Evolutionary conservation across 345 rosid genomes (phyloP), one percentile per base, ranked within the genome.

Genomic region (Kernera saxatilis): DNA sequence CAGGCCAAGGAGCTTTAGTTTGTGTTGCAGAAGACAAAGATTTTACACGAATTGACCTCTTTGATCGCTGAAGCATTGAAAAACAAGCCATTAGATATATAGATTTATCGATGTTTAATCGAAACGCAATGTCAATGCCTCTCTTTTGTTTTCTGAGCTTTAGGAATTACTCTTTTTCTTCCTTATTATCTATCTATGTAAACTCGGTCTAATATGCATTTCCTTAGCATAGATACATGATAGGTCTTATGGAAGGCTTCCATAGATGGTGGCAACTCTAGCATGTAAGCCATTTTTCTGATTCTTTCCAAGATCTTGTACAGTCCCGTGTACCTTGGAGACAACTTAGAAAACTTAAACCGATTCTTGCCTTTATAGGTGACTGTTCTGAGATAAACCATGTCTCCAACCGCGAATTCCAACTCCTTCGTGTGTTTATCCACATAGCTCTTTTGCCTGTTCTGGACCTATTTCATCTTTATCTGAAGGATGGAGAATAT

Each of bases 11-110:
- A 77, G 5, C 5, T 71, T 3, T 64, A 77, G 0, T 70, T 32
- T 71, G 58, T 60, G 32, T 1, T 66, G 52, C 35, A 58, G 45
- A 77, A 77, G 72, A 27, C 63, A 0, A 36, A 13, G 8, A 11
- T 77, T 50, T n/a, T 71, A 14, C 55, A 13, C 25, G 72, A 77
- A 2, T 36, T 64, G 1, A 2, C 69, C 0, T 46, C 62, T 29
- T 23, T 71, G 80, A 51, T 77, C 6, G 27, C 41, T 44, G 80
- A 71, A 15, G 72, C 64, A 3, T 25, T 37, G 3, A 48, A 54
- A 67, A 29, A 55, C 17, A 33, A 64, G 45, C 13, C 21, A 9
- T 40, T 29, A 49, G 55, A 58, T 13, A 12, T 39, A 25, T 64
- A 25, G 56, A 32, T 64, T 39, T 30, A 27, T 35, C 30, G 13